Percentiles rank a stretch among this genome's conserved stretches.
phyloP scores from a whole-genome alignment of 164 flowering plant species.

The Kalanchoe fedtschenkoi region DNA sequence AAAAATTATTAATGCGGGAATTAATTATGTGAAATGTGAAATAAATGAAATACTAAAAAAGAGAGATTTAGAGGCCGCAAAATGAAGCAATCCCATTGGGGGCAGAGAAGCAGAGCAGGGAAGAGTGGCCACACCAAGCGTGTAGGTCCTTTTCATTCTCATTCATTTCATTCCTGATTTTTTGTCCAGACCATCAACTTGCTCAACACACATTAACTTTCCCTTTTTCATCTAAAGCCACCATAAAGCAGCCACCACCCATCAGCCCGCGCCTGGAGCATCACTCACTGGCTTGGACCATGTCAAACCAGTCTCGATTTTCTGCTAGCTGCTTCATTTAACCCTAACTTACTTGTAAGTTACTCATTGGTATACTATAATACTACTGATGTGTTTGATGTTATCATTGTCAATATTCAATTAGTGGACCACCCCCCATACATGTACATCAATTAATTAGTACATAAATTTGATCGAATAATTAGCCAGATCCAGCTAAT shows the following conservation, averaged over 20 bases:
- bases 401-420: neutral
- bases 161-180: constrained; percentile 1
- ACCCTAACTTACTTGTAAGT: too few species aligned
- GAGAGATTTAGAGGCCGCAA: neutral
- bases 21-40: neutral
- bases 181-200: constrained; percentile 1
- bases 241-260: neutral
- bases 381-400: too few species aligned
- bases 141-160: constrained; percentile 4
- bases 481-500: constrained; percentile 3
- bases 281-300: too few species aligned
- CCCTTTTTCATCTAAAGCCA: neutral
- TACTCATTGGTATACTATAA: too few species aligned
- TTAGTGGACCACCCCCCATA: constrained; percentile 3
- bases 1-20: too few species aligned
- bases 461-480: constrained; percentile 1
- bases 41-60: neutral
- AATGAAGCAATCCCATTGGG: neutral
- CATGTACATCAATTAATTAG: neutral
- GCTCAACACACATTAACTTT: constrained; percentile 1
- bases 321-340: too few species aligned
- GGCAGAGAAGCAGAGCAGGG: neutral
- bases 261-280: constrained; percentile 2
- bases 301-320: too few species aligned
- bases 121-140: neutral